Percentiles rank a stretch among this genome's conserved stretches.
These are phyloP conservation scores for Hydnum rufescens DNA, from an alignment of 768 basidiomycete genomes.

Conservation along the genomic window DNA sequence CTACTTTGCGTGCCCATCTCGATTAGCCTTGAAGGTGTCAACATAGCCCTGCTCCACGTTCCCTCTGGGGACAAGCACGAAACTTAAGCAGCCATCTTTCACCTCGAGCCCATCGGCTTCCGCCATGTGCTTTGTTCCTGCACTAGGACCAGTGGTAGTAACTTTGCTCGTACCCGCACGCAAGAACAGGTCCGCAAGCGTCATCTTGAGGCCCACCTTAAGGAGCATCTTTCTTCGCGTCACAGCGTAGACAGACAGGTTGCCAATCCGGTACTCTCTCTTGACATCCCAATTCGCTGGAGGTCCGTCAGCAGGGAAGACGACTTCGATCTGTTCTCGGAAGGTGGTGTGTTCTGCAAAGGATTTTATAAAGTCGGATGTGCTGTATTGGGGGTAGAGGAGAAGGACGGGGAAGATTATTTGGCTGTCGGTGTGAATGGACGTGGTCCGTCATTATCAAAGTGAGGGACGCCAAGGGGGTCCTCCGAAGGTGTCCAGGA, in stretches of 20 bases:
- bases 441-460: slow-evolving; percentile 38
- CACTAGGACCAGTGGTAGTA: slow-evolving; percentile 23
- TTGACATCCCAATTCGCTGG: slow-evolving; percentile 62
- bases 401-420: slow-evolving; percentile 73
- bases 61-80: slow-evolving; percentile 62
- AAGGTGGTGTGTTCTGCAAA: slow-evolving; percentile 79
- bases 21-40: slow-evolving; percentile 48
- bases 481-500: slow-evolving; percentile 20
- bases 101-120: slow-evolving; percentile 61
- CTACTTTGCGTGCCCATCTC: neutral
- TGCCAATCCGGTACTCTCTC: slow-evolving; percentile 37
- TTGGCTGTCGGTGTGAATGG: slow-evolving; percentile 32
- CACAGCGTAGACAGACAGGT: slow-evolving; percentile 65
- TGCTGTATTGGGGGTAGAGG: slow-evolving; percentile 77
- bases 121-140: neutral
- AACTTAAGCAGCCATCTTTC: slow-evolving; percentile 61
- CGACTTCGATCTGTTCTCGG: slow-evolving; percentile 47
- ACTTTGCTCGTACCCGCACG: slow-evolving; percentile 33
- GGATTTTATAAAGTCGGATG: slow-evolving; percentile 70
- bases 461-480: slow-evolving; percentile 34
- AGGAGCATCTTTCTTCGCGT: slow-evolving; percentile 57
- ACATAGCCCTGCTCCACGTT: slow-evolving; percentile 68
- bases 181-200: slow-evolving; percentile 52
- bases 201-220: slow-evolving; percentile 85
- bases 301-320: slow-evolving; percentile 60